Conservation (phyloP, 1,139 yeast genomes). For the Protomyces pachydermus region DNA sequence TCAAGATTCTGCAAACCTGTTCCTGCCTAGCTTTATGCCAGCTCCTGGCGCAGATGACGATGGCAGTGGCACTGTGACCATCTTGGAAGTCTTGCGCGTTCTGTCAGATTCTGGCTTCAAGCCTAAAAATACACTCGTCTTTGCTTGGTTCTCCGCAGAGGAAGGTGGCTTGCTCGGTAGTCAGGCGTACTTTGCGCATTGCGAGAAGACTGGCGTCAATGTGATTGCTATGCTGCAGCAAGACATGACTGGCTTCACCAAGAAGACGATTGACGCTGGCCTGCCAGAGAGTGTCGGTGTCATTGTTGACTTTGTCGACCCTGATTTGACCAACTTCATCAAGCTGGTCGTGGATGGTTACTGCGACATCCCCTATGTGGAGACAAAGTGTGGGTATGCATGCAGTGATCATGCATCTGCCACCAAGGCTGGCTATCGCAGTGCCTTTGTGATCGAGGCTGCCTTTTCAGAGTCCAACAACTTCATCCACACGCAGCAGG, state of each 20-base stretch:
- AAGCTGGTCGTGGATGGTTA: conserved; percentile 57
- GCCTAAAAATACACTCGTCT: conserved; percentile 74
- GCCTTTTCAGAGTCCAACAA: conserved; percentile 59
- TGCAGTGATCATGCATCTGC: conserved; percentile 94
- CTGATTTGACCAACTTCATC: conserved; percentile 56
- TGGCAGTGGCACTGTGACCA: conserved; percentile 81
- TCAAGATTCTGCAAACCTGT: conserved; percentile 74
- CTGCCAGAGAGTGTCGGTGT: conserved; percentile 73
- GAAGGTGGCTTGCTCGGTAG: conserved; percentile 92
- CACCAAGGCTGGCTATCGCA: conserved; percentile 72
- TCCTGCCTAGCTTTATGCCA: conserved; percentile 61
- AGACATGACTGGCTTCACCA: conserved; percentile 88
- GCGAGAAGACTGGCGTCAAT: conserved; percentile 46
- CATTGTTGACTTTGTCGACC: conserved; percentile 67
- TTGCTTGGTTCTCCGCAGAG: conserved; percentile 93
- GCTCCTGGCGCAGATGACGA: conserved; percentile 98
- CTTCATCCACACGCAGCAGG: conserved; percentile 69
- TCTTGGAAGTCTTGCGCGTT: conserved; percentile 67
- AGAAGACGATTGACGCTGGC: conserved; percentile 52
- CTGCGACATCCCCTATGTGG: conserved; percentile 63
- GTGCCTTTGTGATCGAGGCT: conserved; percentile 75
- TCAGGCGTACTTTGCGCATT: conserved; percentile 62
- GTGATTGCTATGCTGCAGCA: conserved; percentile 87
- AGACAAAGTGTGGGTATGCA: conserved; percentile 81
- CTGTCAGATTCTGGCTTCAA: conserved; percentile 48